Percentiles rank a stretch among this genome's conserved stretches.
Evolutionary conservation across 768 basidiomycete species (phyloP).

Genomic region (Cyclocybe cylindracea): DNA sequence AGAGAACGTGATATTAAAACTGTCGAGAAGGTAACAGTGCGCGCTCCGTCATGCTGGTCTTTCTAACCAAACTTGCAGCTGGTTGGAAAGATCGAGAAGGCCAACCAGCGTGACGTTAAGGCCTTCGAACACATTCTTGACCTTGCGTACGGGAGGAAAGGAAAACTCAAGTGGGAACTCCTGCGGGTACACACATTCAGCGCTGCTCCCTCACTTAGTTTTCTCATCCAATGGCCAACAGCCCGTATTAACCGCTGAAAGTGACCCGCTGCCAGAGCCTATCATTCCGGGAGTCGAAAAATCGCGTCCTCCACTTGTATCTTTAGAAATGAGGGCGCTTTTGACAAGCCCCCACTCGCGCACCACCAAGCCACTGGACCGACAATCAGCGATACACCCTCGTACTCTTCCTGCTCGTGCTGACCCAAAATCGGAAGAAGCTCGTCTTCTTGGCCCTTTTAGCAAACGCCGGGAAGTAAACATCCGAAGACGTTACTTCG

Average conservation of each 20-base stretch:
- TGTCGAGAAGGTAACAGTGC: conserved; percentile 45
- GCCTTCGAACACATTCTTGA: conserved; percentile 63
- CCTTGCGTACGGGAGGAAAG: conserved; percentile 75
- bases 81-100: conserved; percentile 49
- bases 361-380: conserved; percentile 44
- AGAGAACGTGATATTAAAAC: conserved; percentile 46
- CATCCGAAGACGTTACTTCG: conserved; percentile 67
- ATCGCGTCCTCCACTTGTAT: conserved; percentile 66
- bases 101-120: conserved; percentile 48
- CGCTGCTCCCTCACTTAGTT: not conserved
- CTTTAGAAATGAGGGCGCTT: conserved; percentile 61
- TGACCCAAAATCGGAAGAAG: conserved; percentile 58
- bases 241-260: conserved; percentile 57
- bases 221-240: conserved; percentile 21
- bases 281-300: conserved; percentile 53
- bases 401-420: conserved; percentile 59
- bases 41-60: not conserved
- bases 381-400: conserved; percentile 44
- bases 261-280: conserved; percentile 36
- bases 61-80: conserved; percentile 39
- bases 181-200: conserved; percentile 49
- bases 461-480: conserved; percentile 79
- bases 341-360: conserved; percentile 54
- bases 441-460: conserved; percentile 58
- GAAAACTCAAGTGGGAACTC: conserved; percentile 68